Evolutionary conservation across 495 filamentous ascomycete species (phyloP).

Genomic region (Filosporella fistucella): DNA sequence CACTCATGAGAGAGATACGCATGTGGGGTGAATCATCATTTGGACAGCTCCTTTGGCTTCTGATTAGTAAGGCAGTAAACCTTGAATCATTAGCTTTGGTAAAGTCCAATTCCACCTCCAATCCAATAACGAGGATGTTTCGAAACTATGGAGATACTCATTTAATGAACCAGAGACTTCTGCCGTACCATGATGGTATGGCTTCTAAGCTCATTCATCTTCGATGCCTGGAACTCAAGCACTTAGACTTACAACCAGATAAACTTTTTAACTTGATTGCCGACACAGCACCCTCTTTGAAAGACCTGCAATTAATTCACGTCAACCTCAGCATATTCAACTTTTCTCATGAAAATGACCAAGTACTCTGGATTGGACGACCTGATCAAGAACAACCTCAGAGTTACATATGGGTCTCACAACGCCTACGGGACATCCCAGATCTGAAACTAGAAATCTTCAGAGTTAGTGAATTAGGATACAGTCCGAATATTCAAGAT

Average conservation of each 20-base stretch:
- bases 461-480: constrained; percentile 21
- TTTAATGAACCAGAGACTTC: constrained; percentile 15
- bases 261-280: constrained; percentile 12
- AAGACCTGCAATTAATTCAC: constrained; percentile 24
- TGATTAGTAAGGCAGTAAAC: constrained; percentile 18
- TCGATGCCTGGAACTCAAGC: constrained; percentile 23
- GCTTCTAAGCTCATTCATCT: constrained; percentile 1
- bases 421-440: constrained; percentile 14
- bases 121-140: constrained; percentile 11
- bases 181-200: constrained; percentile 8
- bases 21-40: constrained; percentile 22
- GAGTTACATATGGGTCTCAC: constrained; percentile 16
- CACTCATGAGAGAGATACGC: constrained; percentile 24
- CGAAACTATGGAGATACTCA: background rate
- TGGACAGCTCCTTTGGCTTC: constrained; percentile 19
- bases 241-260: constrained; percentile 18
- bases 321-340: constrained; percentile 21
- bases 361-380: constrained; percentile 21
- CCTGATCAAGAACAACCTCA: constrained; percentile 1
- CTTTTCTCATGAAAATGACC: background rate
- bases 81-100: constrained; percentile 22
- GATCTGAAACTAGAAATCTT: constrained; percentile 19
- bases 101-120: constrained; percentile 23
- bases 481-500: constrained; percentile 6
- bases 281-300: constrained; percentile 13